Base-by-base conservation (phyloP, 345 rosid genomes). In the Gossypium longicalyx region DNA sequence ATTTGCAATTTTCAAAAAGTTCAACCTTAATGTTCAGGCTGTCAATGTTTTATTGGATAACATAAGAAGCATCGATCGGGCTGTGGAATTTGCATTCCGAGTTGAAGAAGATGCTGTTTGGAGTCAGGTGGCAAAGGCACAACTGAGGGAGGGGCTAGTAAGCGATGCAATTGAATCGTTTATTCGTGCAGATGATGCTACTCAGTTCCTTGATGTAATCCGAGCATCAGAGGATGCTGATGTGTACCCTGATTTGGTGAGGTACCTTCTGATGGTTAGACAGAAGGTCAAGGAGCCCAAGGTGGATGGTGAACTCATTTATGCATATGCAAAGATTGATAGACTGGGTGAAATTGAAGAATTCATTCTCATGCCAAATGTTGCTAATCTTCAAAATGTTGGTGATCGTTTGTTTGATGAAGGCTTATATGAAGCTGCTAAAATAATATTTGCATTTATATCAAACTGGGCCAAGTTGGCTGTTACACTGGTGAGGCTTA, bases 391-490 rank as follows among this genome's bases (percentile, higher is more conserved):
- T 12, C 99, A 87, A 89, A 85, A 51, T 79, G 98, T 91, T 52
- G 99, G 99, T 66, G 99, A 95, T 83, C 97, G 97, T 47, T 83
- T 95, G 79, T 93, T 85, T 80, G 97, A 91, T 9, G 97, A 93
- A 82, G 82, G 83, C 58, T 83, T 95, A 0, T 95, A 95, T 20
- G 97, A 95, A 84, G 99, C 99, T 80, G 99, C 99, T 29, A 95
- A 93, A 75, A 93, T 93, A 62, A 89, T 95, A 69, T 95, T 85
- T 83, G 93, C 97, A 25, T 95, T 93, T 79, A 90, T 95, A 80
- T 93, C 99, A 3, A 95, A 95, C 89, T 95, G 99, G 99, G 98
- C 94, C 71, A 95, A 95, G 82, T 84, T 95, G 88, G 98, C 99
- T 12, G 83, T 85, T 80, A 93, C 99, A 3, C 93, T 95, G 70